phyloP scores from a whole-genome alignment of 345 rosid species.

The Clausena lansium region DNA sequence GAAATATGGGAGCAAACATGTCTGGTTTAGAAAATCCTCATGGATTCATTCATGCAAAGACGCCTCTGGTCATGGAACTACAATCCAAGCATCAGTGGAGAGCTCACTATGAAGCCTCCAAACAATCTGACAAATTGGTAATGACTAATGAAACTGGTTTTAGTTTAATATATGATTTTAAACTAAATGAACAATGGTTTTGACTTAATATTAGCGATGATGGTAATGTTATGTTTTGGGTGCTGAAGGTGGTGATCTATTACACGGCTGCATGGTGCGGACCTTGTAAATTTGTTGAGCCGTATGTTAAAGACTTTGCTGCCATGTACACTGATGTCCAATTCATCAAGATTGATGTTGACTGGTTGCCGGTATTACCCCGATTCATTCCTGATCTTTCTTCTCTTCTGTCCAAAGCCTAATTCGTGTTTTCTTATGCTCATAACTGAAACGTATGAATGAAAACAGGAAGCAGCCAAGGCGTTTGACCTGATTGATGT shows the following conservation, averaged over 20 bases:
- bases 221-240: background rate
- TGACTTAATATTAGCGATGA: background rate
- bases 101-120: conserved; percentile 48
- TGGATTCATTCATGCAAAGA: background rate
- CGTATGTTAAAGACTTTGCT: conserved; percentile 47
- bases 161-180: background rate
- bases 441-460: background rate
- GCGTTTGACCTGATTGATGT: conserved; percentile 33
- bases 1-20: conserved; percentile 26
- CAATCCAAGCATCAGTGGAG: conserved; percentile 60
- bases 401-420: no score
- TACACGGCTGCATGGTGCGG: conserved; percentile 86
- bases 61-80: conserved; percentile 36
- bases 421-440: background rate
- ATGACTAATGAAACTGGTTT: background rate
- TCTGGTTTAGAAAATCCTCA: background rate
- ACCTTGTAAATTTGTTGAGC: conserved; percentile 65
- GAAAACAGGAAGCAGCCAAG: conserved; percentile 45
- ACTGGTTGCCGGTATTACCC: conserved; percentile 43
- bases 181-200: background rate
- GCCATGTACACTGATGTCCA: conserved; percentile 51
- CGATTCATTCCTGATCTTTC: background rate
- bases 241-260: conserved; percentile 58
- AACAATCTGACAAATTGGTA: conserved; percentile 64
- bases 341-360: conserved; percentile 77